These are phyloP conservation scores for Monsonia emarginata DNA, from an alignment of 441 rosid species.

Conservation along the genomic window DNA sequence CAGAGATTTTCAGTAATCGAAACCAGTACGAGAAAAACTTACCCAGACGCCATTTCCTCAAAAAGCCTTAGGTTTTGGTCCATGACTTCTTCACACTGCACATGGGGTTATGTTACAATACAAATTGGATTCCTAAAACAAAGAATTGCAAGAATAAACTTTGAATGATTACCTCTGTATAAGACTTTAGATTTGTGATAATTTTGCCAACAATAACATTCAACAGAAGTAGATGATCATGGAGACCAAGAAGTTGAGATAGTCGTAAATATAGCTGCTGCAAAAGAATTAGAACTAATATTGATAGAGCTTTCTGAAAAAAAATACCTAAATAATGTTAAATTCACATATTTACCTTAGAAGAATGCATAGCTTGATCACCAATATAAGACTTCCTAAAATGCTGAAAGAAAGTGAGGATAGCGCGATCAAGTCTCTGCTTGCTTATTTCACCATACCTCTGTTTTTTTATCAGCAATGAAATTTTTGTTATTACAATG, in stretches of 20 bases:
- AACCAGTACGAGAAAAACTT: slow-evolving; percentile 26
- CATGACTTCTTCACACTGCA: slow-evolving; percentile 87
- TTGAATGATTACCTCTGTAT: slow-evolving; percentile 55
- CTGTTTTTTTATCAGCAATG: too few species aligned
- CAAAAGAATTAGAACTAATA: slow-evolving; percentile 30
- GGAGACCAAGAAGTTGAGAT: slow-evolving; percentile 87
- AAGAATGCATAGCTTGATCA: slow-evolving; percentile 97
- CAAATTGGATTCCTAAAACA: background rate
- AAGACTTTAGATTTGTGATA: slow-evolving; percentile 88
- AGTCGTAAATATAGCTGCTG: slow-evolving; percentile 96
- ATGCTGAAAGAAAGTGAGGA: slow-evolving; percentile 93
- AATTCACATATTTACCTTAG: slow-evolving; percentile 53
- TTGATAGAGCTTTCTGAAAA: slow-evolving; percentile 2
- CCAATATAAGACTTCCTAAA: slow-evolving; percentile 97
- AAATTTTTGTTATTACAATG: too few species aligned
- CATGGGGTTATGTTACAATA: slow-evolving; percentile 18
- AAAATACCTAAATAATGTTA: background rate
- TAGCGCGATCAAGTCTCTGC: slow-evolving; percentile 97
- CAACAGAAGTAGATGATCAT: slow-evolving; percentile 82
- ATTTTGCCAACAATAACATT: slow-evolving; percentile 93
- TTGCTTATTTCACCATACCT: slow-evolving; percentile 83
- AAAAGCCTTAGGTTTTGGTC: slow-evolving; percentile 87
- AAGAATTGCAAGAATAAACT: slow-evolving; percentile 12
- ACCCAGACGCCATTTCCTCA: slow-evolving; percentile 98
- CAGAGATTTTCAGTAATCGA: slow-evolving; percentile 9